Evolutionary conservation across 371 early-diverging fungal genomes (phyloP).

Genomic region (Astathelohania contejeani): DNA sequence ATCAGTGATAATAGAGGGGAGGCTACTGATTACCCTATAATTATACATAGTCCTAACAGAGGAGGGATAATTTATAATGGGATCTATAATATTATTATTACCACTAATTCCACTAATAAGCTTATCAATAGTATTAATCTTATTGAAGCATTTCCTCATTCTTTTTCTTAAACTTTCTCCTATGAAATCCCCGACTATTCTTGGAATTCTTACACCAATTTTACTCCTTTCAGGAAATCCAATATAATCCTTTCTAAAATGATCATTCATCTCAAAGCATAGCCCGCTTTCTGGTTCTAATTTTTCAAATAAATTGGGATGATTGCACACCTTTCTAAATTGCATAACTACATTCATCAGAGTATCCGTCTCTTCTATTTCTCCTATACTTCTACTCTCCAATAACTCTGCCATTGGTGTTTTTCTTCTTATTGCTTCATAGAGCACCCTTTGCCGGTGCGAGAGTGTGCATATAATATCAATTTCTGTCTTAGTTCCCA

Average conservation of each 20-base stretch:
- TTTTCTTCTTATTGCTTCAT: slow-evolving; percentile 44
- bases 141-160: neutral
- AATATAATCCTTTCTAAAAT: neutral
- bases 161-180: neutral
- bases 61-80: neutral
- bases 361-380: slow-evolving; percentile 54
- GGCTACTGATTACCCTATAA: neutral
- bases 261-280: slow-evolving; percentile 5
- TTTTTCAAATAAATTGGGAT: slow-evolving; percentile 88
- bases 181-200: neutral
- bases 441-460: slow-evolving; percentile 58
- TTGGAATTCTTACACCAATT: neutral
- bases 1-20: no score
- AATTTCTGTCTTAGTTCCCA: slow-evolving; percentile 63
- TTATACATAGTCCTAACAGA: neutral
- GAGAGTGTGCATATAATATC: slow-evolving; percentile 67
- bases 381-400: slow-evolving; percentile 6
- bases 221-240: no score
- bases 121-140: neutral
- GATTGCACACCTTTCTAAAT: slow-evolving; percentile 88
- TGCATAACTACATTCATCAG: slow-evolving; percentile 88
- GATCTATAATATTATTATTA: neutral
- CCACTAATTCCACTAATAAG: neutral
- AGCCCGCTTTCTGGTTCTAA: slow-evolving; percentile 53
- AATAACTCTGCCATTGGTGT: slow-evolving; percentile 7